Percentiles rank a stretch among this genome's conserved stretches.
These are phyloP conservation scores for Trebouxiophyceae sp. DNA, from an alignment of 163 green algal species.

Conservation along the genomic window DNA sequence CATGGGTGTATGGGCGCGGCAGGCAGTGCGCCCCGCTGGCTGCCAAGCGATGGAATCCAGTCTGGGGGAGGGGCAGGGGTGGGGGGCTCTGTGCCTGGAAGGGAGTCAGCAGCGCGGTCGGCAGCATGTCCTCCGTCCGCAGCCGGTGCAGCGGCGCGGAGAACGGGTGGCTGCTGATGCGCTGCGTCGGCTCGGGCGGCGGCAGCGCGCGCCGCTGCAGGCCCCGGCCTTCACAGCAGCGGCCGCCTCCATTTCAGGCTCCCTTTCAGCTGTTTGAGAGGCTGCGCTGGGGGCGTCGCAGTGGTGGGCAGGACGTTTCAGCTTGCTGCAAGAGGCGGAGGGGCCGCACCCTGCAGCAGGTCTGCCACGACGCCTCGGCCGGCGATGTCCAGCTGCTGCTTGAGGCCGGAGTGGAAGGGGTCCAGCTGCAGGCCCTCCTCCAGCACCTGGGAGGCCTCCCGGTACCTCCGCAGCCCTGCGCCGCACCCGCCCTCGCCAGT, in stretches of 20 bases:
- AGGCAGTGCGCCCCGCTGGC: too few species aligned
- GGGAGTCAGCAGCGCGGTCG: conserved; percentile 48
- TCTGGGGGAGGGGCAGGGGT: not conserved
- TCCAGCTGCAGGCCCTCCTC: conserved; percentile 43
- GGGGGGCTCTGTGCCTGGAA: conserved; percentile 24
- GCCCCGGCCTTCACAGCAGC: conserved; percentile 18
- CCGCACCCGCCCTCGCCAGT: too few species aligned
- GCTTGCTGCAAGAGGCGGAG: not conserved
- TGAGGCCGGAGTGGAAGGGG: conserved; percentile 47
- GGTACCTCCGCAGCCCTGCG: conserved; percentile 23
- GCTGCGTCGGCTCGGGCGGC: conserved; percentile 31
- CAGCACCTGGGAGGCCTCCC: conserved; percentile 36
- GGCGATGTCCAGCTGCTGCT: conserved; percentile 39
- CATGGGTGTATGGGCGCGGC: too few species aligned
- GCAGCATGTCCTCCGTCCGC: conserved; percentile 57
- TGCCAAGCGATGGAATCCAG: too few species aligned
- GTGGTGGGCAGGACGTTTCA: too few species aligned
- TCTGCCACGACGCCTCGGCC: conserved; percentile 44
- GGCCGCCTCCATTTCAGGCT: not conserved
- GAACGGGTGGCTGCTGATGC: conserved; percentile 50
- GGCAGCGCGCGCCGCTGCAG: conserved; percentile 35
- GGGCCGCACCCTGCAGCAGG: conserved; percentile 32
- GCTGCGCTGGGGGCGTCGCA: too few species aligned
- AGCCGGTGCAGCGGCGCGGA: conserved; percentile 55
- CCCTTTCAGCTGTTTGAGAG: not conserved